phyloP scores from a whole-genome alignment of 2,329 filamentous ascomycete genomes.

The Plenodomus lindquistii region DNA sequence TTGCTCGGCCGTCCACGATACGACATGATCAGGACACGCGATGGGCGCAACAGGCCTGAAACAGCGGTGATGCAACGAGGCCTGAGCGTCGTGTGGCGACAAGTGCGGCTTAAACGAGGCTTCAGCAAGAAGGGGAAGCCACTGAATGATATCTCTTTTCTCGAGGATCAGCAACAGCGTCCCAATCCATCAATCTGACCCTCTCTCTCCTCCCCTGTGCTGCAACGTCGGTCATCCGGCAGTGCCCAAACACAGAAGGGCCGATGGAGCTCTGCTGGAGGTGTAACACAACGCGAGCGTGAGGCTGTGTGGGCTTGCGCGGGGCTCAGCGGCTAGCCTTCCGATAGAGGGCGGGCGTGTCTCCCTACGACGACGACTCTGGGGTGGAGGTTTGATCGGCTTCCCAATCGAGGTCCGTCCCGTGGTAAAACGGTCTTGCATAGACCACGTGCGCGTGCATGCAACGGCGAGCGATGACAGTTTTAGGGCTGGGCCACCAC shows the following conservation, averaged over 20 bases:
- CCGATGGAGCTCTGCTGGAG: background rate
- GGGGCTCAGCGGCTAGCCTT: background rate
- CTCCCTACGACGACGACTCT: background rate
- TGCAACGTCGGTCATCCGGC: conserved; percentile 3
- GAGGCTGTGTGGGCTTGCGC: background rate
- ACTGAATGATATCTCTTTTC: background rate
- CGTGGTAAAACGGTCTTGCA: background rate
- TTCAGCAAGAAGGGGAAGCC: background rate
- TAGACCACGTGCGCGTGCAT: background rate
- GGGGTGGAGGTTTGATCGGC: background rate
- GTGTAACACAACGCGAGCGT: background rate
- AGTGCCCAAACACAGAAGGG: background rate
- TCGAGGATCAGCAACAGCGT: background rate
- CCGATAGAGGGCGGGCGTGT: background rate
- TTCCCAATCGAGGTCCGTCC: background rate
- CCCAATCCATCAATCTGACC: background rate
- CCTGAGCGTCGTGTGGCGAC: background rate
- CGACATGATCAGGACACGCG: conserved; percentile 22
- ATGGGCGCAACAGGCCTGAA: background rate
- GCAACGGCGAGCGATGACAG: background rate
- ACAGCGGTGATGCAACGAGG: background rate
- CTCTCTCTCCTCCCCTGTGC: conserved; percentile 2
- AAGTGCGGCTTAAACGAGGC: background rate
- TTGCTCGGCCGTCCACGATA: conserved; percentile 43
- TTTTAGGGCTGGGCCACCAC: too few relatives aligned